Percentiles rank a stretch among this genome's conserved stretches.
These are phyloP conservation scores for Cytospora piceae DNA, from an alignment of 2,329 filamentous ascomycete species.

Conservation along the genomic window DNA sequence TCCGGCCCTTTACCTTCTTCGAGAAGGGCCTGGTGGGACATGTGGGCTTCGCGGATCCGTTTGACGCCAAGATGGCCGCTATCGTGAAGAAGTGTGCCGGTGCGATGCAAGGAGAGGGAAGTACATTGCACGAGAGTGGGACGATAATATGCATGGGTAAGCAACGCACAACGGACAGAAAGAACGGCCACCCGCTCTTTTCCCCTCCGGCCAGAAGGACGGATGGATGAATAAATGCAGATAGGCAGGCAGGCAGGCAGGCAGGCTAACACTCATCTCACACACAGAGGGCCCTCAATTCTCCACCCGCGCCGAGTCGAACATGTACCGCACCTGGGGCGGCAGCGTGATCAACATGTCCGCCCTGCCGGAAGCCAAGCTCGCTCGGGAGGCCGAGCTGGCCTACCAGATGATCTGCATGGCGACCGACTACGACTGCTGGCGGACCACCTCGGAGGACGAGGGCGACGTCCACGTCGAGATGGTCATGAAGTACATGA, in stretches of 20 bases:
- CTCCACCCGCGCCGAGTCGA: slow-evolving; percentile 91
- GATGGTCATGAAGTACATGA: slow-evolving; percentile 98
- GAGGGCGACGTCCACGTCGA: slow-evolving; percentile 83
- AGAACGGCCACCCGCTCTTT: neutral
- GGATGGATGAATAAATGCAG: too few relatives aligned
- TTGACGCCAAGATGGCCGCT: slow-evolving; percentile 76
- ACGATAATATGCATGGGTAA: slow-evolving; percentile 89
- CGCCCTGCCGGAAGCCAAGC: slow-evolving; percentile 90
- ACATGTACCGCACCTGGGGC: slow-evolving; percentile 94
- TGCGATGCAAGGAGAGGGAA: slow-evolving; percentile 78
- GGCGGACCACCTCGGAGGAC: slow-evolving; percentile 64
- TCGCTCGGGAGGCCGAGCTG: slow-evolving; percentile 94
- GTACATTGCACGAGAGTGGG: slow-evolving; percentile 81
- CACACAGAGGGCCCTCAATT: slow-evolving; percentile 90
- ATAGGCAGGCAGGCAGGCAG: neutral
- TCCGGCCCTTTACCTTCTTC: slow-evolving; percentile 95
- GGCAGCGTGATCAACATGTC: slow-evolving; percentile 99
- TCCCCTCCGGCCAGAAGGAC: slow-evolving; percentile 1
- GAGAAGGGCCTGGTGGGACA: slow-evolving; percentile 90
- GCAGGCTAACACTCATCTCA: slow-evolving; percentile 7
- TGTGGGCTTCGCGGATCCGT: slow-evolving; percentile 94
- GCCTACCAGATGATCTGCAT: slow-evolving; percentile 99
- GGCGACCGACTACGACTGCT: slow-evolving; percentile 99
- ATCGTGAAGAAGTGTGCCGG: slow-evolving; percentile 78
- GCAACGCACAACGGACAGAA: slow-evolving; percentile 37